These are phyloP conservation scores for Cercophora scortea DNA, from an alignment of 495 filamentous ascomycete species.

Conservation along the genomic window DNA sequence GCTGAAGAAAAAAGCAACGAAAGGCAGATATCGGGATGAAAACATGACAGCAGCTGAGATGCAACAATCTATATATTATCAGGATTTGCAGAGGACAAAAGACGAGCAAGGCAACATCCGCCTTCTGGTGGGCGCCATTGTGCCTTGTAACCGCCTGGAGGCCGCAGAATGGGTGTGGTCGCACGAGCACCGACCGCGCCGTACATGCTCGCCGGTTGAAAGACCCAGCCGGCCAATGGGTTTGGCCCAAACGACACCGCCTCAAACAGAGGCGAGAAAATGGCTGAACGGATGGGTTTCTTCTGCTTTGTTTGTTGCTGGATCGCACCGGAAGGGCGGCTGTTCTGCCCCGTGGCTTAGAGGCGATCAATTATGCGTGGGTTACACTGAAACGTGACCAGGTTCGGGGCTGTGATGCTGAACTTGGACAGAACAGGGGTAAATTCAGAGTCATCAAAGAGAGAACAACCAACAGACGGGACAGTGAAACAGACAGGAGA, in stretches of 20 bases:
- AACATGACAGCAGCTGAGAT: not conserved
- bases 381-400: too few relatives aligned
- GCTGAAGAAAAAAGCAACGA: not conserved
- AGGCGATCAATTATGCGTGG: too few relatives aligned
- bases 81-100: not conserved
- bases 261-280: too few relatives aligned
- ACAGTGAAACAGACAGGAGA: too few relatives aligned
- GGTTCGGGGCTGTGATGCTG: too few relatives aligned
- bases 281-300: too few relatives aligned
- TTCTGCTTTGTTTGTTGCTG: too few relatives aligned
- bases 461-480: too few relatives aligned
- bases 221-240: not conserved
- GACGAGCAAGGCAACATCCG: not conserved
- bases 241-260: not conserved
- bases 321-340: too few relatives aligned
- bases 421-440: too few relatives aligned
- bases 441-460: too few relatives aligned
- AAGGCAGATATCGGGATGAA: not conserved
- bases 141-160: not conserved
- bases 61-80: not conserved
- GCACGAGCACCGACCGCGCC: not conserved
- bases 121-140: not conserved
- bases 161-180: not conserved
- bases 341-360: too few relatives aligned
- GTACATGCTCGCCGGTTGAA: not conserved